Evolutionary conservation across 1,284 basidiomycete species (phyloP), one percentile per base, ranked within the genome.

Genomic region (Heimioporus retisporus): DNA sequence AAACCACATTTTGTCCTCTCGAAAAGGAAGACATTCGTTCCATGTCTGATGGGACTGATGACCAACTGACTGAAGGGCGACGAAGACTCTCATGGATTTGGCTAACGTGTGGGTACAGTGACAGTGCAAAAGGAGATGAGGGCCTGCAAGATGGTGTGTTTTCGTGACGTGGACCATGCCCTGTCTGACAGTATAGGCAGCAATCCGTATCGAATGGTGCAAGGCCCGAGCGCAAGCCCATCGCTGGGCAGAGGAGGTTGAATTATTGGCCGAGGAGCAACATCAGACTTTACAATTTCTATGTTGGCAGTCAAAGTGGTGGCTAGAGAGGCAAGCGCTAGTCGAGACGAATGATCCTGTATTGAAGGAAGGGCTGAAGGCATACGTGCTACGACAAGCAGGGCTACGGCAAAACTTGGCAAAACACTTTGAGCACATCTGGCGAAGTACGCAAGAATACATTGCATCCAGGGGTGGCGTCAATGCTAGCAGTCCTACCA

Each of bases 181-280:
- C 28, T 28, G 28, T 28, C 28, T 28, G 28, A 28, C 28, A 5
- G 28, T 28, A 28, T 28, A 28, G 28, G 28, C 28, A 65, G 60
- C 60, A 6, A 46, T 64, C 14, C 44, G 16, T 15, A 43, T 28
- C 28, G 28, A 28, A 28, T 28, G 28, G 28, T 28, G 28, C 28
- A 28, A 28, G 28, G 28, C 28, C 28, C 28, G 5, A 28, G 28
- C 28, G 28, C 28, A 5, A 28, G 28, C 28, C 28, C 28, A 28
- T 28, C 28, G 28, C 28, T 28, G 28, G 28, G 28, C 28, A 28
- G 28, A 28, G 28, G 28, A 28, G 28, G 28, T 65, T 14, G 65
- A 65, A 28, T 4, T 56, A 2, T 25, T 66, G 8, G 15, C 56
- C 18, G 46, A 66, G 11, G 61, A 66, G 19, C 62, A 64, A 28